Percentiles rank a stretch among this genome's conserved stretches.
phyloP scores from a whole-genome alignment of 306 rosid species.

The Bauhinia variegata region DNA sequence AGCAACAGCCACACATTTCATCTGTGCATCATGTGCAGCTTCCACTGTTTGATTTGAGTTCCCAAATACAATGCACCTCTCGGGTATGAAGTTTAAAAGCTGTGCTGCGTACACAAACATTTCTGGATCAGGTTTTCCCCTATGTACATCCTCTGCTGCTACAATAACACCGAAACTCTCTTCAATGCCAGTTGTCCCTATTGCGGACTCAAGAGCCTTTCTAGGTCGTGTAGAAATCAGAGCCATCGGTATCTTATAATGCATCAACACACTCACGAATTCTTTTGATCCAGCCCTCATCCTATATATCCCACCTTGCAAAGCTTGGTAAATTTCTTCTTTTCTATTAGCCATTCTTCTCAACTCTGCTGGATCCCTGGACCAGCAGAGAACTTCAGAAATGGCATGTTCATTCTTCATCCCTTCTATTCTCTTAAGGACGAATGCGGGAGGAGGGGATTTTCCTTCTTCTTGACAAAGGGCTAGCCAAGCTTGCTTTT shows the following conservation, averaged over 20 bases:
- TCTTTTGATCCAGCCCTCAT: slow-evolving; percentile 78
- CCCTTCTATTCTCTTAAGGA: slow-evolving; percentile 82
- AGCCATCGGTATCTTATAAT: slow-evolving; percentile 89
- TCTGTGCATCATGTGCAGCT: slow-evolving; percentile 91
- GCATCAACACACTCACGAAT: slow-evolving; percentile 88
- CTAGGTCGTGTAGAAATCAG: slow-evolving; percentile 89
- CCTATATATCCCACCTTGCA: slow-evolving; percentile 83
- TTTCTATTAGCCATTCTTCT: slow-evolving; percentile 80
- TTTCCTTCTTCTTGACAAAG: slow-evolving; percentile 90
- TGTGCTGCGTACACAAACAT: slow-evolving; percentile 89
- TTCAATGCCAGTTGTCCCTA: slow-evolving; percentile 72
- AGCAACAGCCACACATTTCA: slow-evolving; percentile 98
- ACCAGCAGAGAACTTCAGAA: slow-evolving; percentile 98
- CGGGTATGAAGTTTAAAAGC: slow-evolving; percentile 85
- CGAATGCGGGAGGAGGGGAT: slow-evolving; percentile 73
- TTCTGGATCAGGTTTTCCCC: slow-evolving; percentile 98
- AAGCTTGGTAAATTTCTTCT: slow-evolving; percentile 84
- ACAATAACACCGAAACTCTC: slow-evolving; percentile 75
- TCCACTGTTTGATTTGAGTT: slow-evolving; percentile 92
- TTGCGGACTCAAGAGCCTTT: slow-evolving; percentile 69
- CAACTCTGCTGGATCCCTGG: slow-evolving; percentile 71
- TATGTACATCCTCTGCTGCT: slow-evolving; percentile 88
- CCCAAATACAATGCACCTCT: slow-evolving; percentile 95
- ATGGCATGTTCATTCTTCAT: slow-evolving; percentile 96
- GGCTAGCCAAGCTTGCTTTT: slow-evolving; percentile 84